Conservation (phyloP, 306 rosid genomes). For the Cucumis cinereus region DNA sequence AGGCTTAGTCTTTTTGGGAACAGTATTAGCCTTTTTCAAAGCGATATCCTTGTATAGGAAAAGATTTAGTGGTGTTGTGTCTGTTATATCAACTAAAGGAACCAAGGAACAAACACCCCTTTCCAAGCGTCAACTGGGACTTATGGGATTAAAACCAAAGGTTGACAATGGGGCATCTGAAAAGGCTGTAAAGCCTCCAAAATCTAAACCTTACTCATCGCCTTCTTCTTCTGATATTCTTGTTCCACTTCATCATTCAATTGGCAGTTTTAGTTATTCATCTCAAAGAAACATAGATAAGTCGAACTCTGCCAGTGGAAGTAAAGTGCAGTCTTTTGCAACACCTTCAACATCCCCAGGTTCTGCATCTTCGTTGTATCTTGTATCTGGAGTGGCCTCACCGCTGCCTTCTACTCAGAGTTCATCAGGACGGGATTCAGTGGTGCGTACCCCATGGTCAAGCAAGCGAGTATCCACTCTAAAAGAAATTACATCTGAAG, state of each 20-base stretch:
- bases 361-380: conserved; percentile 48
- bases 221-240: conserved; percentile 56
- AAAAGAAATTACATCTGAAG: conserved; percentile 71
- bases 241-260: conserved; percentile 79
- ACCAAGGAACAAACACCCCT: conserved; percentile 33
- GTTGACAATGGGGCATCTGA: conserved; percentile 33
- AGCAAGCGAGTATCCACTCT: conserved; percentile 42
- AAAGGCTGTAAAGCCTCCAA: conserved; percentile 62
- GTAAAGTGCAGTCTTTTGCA: conserved; percentile 25
- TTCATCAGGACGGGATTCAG: conserved; percentile 41
- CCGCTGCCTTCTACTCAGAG: conserved; percentile 34
- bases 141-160: conserved; percentile 67
- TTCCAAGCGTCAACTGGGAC: conserved; percentile 58
- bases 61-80: conserved; percentile 22
- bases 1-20: conserved; percentile 48
- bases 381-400: conserved; percentile 48
- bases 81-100: conserved; percentile 27
- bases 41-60: conserved; percentile 34
- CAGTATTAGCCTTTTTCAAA: conserved; percentile 57
- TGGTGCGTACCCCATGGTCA: conserved; percentile 69
- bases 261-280: conserved; percentile 35
- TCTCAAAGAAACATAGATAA: conserved; percentile 29
- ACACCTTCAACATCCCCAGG: conserved; percentile 52
- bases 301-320: conserved; percentile 44
- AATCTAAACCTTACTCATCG: conserved; percentile 30